A percentile compares a stretch with the other conserved stretches of the same genome.
Evolutionary conservation across 1,284 basidiomycete species (phyloP).

Genomic region (Cryptococcus sp.): DNA sequence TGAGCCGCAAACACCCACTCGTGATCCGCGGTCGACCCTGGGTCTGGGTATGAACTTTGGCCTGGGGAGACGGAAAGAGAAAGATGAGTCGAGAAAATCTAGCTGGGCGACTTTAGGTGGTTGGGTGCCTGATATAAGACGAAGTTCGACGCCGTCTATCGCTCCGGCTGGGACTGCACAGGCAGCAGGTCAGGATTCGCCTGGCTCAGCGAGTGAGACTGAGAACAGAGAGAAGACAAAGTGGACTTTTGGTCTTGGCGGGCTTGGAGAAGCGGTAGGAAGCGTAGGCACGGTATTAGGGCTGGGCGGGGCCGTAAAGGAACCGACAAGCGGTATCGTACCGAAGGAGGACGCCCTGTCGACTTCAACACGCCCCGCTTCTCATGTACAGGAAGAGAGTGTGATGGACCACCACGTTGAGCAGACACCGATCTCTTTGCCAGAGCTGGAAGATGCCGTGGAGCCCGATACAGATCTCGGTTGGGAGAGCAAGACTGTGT

Average conservation of each 20-base stretch:
- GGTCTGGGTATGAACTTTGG: conserved; percentile 27
- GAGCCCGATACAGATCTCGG: conserved; percentile 21
- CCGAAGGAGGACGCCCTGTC: neutral
- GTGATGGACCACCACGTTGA: conserved; percentile 10
- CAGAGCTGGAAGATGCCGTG: conserved; percentile 33
- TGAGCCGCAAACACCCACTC: neutral
- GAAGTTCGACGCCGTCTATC: conserved; percentile 4
- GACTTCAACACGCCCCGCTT: neutral
- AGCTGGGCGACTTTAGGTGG: conserved; percentile 30
- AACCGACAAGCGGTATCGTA: neutral
- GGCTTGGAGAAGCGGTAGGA: conserved; percentile 34
- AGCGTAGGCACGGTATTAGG: conserved; percentile 38
- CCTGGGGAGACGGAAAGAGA: conserved; percentile 9
- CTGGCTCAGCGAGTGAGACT: too few relatives aligned
- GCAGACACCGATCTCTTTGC: conserved; percentile 15
- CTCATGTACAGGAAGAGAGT: neutral
- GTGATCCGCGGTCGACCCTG: conserved; percentile 17
- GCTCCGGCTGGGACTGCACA: neutral
- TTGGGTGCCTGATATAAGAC: conserved; percentile 28
- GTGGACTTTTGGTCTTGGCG: neutral
- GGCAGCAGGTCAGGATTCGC: too few relatives aligned
- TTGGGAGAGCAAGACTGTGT: conserved; percentile 20
- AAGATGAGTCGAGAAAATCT: conserved; percentile 19
- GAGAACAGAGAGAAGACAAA: neutral
- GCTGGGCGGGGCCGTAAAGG: conserved; percentile 14